These are phyloP conservation scores for Penicillium sp. DNA, from an alignment of 2,329 filamentous ascomycete genomes.

Conservation along the genomic window DNA sequence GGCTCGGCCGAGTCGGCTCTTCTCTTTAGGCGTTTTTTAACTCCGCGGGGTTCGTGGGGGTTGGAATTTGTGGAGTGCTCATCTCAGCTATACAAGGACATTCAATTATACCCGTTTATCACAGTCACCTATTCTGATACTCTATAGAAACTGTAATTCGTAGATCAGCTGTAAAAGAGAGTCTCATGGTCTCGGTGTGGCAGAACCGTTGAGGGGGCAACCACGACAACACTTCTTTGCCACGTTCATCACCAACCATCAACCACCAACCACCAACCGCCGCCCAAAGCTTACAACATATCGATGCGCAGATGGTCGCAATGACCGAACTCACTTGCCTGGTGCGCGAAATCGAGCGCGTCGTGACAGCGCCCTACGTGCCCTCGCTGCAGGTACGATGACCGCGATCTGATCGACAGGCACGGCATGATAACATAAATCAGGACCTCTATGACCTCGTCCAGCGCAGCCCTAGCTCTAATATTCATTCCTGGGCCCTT, in stretches of 20 bases:
- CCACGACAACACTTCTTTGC: conserved; percentile 9
- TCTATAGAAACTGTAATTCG: not conserved
- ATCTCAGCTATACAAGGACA: not conserved
- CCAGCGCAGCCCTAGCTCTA: conserved; percentile 27
- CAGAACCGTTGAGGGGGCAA: conserved; percentile 13
- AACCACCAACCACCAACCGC: not conserved
- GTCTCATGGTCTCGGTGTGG: not conserved
- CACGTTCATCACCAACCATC: not conserved
- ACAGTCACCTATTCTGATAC: not conserved
- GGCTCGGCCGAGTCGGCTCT: conserved; percentile 18
- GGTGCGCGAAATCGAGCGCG: conserved; percentile 43
- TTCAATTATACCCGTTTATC: not conserved
- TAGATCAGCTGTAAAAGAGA: not conserved
- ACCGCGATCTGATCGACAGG: not conserved
- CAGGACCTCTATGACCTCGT: conserved; percentile 32
- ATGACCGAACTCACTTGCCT: conserved; percentile 31
- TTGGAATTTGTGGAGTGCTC: conserved; percentile 3
- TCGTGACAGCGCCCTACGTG: conserved; percentile 49
- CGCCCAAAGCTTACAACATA: not conserved
- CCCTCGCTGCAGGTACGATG: conserved; percentile 47
- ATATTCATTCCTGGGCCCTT: conserved; percentile 46
- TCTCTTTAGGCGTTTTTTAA: not conserved
- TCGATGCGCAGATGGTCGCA: not conserved
- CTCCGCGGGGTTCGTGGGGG: conserved; percentile 8
- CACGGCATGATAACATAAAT: conserved; percentile 8